Evolutionary conservation across 2,329 filamentous ascomycete species (phyloP).

Genomic region (Aureobasidium musti): DNA sequence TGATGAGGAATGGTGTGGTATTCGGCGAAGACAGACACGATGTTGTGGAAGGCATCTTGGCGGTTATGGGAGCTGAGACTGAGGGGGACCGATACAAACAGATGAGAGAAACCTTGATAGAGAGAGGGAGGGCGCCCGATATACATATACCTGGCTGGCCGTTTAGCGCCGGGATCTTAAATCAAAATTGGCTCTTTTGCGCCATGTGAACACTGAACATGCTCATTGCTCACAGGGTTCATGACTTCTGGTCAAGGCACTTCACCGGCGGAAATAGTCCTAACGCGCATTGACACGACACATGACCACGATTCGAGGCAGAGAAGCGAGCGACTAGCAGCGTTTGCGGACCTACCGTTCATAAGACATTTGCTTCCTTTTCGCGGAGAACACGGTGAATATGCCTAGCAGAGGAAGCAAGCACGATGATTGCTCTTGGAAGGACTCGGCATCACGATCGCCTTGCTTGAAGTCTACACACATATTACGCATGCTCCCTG

Average conservation of each 20-base stretch:
- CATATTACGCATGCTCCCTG: not conserved
- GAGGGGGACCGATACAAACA: slow-evolving; percentile 7
- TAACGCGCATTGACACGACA: slow-evolving; percentile 25
- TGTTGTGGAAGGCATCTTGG: slow-evolving; percentile 23
- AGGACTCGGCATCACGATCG: not conserved
- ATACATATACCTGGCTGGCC: slow-evolving; percentile 25
- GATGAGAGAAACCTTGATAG: slow-evolving; percentile 21
- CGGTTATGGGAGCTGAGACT: not conserved
- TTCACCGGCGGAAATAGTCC: slow-evolving; percentile 22
- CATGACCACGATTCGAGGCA: slow-evolving; percentile 24
- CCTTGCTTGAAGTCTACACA: not conserved
- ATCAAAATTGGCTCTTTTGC: slow-evolving; percentile 26
- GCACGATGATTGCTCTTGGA: not conserved
- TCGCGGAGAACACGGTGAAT: not conserved
- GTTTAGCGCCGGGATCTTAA: slow-evolving; percentile 23
- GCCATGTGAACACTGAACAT: slow-evolving; percentile 26
- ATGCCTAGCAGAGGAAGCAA: not conserved
- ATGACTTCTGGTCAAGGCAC: slow-evolving; percentile 20
- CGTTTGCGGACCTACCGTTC: slow-evolving; percentile 23
- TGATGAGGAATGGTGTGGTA: slow-evolving; percentile 48
- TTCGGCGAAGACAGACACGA: slow-evolving; percentile 33
- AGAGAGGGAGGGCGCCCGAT: slow-evolving; percentile 7
- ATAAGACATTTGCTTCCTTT: slow-evolving; percentile 16
- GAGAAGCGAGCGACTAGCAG: slow-evolving; percentile 19
- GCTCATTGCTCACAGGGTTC: slow-evolving; percentile 22